Conservation (phyloP, 2,329 filamentous ascomycete genomes). For the Thielaviopsis musarum region DNA sequence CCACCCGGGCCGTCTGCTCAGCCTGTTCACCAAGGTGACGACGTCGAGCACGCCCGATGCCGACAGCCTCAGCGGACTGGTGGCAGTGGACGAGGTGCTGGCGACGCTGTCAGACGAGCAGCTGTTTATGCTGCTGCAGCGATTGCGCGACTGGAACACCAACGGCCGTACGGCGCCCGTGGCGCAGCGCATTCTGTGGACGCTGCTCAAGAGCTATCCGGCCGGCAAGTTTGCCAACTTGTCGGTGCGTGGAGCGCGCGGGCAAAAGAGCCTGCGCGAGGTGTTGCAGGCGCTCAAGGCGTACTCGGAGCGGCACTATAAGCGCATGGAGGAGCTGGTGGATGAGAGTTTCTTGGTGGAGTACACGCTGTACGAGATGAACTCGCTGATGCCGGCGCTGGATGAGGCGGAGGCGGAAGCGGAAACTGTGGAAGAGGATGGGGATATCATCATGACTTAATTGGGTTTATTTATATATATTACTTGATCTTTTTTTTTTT, state of each 20-base stretch:
- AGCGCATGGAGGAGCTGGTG: constrained; percentile 70
- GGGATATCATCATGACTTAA: constrained; percentile 25
- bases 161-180: constrained; percentile 76
- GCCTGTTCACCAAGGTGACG: constrained; percentile 68
- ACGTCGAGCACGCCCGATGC: constrained; percentile 41
- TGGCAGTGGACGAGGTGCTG: constrained; percentile 69
- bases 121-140: constrained; percentile 63
- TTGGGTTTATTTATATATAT: neutral
- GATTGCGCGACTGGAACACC: constrained; percentile 92
- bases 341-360: constrained; percentile 92
- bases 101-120: constrained; percentile 68
- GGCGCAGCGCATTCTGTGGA: constrained; percentile 69
- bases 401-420: constrained; percentile 18
- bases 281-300: constrained; percentile 73
- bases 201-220: constrained; percentile 65
- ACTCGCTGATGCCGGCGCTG: constrained; percentile 40
- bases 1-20: constrained; percentile 74
- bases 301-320: constrained; percentile 89
- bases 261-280: constrained; percentile 57
- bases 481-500: neutral
- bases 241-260: constrained; percentile 39
- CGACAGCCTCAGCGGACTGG: constrained; percentile 46
- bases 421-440: constrained; percentile 22
- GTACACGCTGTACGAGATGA: constrained; percentile 89
- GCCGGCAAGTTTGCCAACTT: constrained; percentile 59